Base-by-base conservation (phyloP, 139 green algal genomes). In the Ulvella scutata region DNA sequence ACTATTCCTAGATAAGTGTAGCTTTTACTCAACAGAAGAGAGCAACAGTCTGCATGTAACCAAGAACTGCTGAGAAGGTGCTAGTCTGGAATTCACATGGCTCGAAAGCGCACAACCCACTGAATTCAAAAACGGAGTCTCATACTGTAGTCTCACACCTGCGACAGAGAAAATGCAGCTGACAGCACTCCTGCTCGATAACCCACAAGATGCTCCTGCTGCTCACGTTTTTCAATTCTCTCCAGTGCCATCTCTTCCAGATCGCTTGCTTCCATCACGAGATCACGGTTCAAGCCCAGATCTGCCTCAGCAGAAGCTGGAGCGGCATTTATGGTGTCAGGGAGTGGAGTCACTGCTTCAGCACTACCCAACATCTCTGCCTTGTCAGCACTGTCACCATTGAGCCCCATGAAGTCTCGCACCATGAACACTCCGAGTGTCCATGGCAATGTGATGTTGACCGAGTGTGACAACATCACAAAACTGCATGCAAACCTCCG, bases 361-460 rank as follows among this genome's bases (percentile, higher is more conserved):
- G 51, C 51, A 26, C 9, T 31, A n/a, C 51, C 9, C n/a, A 23
- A 36, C 9, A 23, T 31, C 9, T 67, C 51, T 17, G 17, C 21
- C 17, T 59, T 59, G 17, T 26, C 17, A 20, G 1, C n/a, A 23
- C n/a, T 67, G 17, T 26, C 20, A 29, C 13, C 51, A 6, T 26
- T 23, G 20, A 67, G 31, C 33, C 51, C 51, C 51, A 67, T 67
- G 51, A 34, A 67, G 17, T 67, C 33, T 6, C 51, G 51, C 7
- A 67, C 17, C 51, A 67, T 67, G 51, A 67, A 67, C n/a, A 67
- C 51, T n/a, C 51, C 51, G 51, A 67, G 31, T 7, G 51, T 67
- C 51, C 51, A 67, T 31, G 51, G 51, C 33, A 67, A 26, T 36
- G 51, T 67, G 17, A 67, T 67, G 51, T 67, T 67, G 17, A 67